These are phyloP conservation scores for Mycena epipterygia DNA, from an alignment of 768 basidiomycete genomes.

Conservation along the genomic window DNA sequence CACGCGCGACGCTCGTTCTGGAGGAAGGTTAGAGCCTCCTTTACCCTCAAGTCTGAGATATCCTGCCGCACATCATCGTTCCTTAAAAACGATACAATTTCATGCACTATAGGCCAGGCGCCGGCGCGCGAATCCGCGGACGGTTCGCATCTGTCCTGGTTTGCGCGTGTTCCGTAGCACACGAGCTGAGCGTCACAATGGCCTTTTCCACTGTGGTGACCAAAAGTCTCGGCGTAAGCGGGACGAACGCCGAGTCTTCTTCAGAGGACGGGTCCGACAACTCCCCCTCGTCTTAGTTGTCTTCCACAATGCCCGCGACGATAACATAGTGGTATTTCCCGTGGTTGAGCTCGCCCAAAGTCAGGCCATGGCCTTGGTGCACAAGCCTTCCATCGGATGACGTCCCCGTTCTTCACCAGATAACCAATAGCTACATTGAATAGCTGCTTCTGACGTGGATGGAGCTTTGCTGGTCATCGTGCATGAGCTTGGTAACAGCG, in stretches of 20 bases:
- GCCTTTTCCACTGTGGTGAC: constrained; percentile 61
- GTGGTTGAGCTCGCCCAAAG: constrained; percentile 34
- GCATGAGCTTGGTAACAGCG: constrained; percentile 14
- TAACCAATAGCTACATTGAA: constrained; percentile 76
- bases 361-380: too few species aligned
- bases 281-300: constrained; percentile 56
- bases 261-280: constrained; percentile 74
- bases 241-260: constrained; percentile 77
- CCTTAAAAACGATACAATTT: constrained; percentile 11
- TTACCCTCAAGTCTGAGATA: constrained; percentile 21
- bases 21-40: constrained; percentile 22
- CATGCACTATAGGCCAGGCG: constrained; percentile 6
- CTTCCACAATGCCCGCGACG: constrained; percentile 41
- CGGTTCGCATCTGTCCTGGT: neutral
- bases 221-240: constrained; percentile 68
- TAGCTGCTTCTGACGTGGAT: constrained; percentile 73
- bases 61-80: constrained; percentile 33
- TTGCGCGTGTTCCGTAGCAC: neutral
- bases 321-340: constrained; percentile 48
- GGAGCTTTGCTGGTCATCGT: constrained; percentile 42
- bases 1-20: constrained; percentile 24
- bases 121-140: neutral
- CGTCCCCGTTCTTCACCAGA: constrained; percentile 78
- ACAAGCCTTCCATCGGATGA: constrained; percentile 84
- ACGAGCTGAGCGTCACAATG: constrained; percentile 52